Conservation (phyloP, 2,329 filamentous ascomycete genomes). For the Aspergillus quadrilineatus region DNA sequence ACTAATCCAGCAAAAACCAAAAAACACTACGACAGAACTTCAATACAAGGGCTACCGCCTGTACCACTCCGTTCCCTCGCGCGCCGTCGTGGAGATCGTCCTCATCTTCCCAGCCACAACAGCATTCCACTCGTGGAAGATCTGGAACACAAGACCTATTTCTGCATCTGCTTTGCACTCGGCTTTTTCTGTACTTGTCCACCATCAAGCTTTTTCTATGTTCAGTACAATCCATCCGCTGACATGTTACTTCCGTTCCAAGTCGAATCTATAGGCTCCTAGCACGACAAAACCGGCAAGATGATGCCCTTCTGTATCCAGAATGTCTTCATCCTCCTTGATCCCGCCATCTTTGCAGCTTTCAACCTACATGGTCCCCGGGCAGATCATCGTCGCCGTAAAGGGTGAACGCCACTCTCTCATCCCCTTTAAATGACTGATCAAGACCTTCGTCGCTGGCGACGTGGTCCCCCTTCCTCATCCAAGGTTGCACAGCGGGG, state of each 20-base stretch:
- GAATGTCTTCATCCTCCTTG: conserved; percentile 37
- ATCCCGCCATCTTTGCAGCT: conserved; percentile 42
- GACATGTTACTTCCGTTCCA: not conserved
- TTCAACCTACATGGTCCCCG: conserved; percentile 30
- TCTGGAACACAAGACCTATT: conserved; percentile 23
- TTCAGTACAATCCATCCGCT: too few relatives aligned
- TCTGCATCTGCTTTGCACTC: conserved; percentile 42
- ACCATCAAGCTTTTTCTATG: too few relatives aligned
- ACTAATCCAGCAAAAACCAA: too few relatives aligned
- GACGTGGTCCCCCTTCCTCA: conserved; percentile 34
- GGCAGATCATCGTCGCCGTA: not conserved
- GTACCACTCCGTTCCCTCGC: not conserved
- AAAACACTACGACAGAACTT: too few relatives aligned
- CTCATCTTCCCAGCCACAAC: conserved; percentile 8
- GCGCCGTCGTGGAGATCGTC: not conserved
- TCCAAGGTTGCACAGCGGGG: conserved; percentile 29
- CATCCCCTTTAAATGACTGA: not conserved
- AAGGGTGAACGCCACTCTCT: not conserved
- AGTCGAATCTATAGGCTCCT: conserved; percentile 48
- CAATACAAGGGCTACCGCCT: not conserved
- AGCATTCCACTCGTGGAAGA: conserved; percentile 15
- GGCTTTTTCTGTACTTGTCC: conserved; percentile 25
- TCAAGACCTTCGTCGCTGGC: conserved; percentile 31
- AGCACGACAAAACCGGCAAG: conserved; percentile 10
- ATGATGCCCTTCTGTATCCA: conserved; percentile 34